Base-by-base conservation (phyloP, 1,284 basidiomycete genomes). In the Irpex rosettiformis region DNA sequence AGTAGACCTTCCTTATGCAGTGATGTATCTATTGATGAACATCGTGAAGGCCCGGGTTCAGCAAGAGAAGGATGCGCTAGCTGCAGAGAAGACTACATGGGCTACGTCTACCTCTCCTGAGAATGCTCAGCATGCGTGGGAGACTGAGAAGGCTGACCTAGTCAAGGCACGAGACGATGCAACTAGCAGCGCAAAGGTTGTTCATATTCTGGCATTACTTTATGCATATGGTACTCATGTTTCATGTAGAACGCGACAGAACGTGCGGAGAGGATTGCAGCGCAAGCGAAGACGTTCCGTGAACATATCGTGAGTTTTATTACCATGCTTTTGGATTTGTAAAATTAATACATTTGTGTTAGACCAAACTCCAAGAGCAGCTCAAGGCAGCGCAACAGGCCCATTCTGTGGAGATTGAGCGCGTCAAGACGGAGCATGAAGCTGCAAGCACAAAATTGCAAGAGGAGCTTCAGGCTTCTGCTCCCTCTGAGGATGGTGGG, bases 151-250 rank as follows among this genome's bases (percentile, higher is more conserved):
- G 64, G 75, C 72, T 0, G 78, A 80, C 54, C 72, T 91, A 2
- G 59, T 76, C 22, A 83, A 83, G 63, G 75, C 78, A 42, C 83
- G 84, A 13, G 85, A 89, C 61, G 81, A 85, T 21, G 84, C 84
- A 3, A 61, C 80, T 8, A 73, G 79, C 11, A 79, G 82, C 55
- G 72, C 79, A 28, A 82, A 85, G 75, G 11, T 52, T 49, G 21
- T 42, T 54, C 13, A 11, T 11, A 7, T 11, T 27, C 18, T 11
- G 11, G 10, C n/a, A n/a, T n/a, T n/a, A 13, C 10, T 22, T 7
- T 51, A 21, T 28, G 48, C 48, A n/a, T 51, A 24, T 51, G 16
- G 27, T 37, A 27, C 29, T 58, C 21, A 24, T 58, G 27, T 4
- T 13, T 25, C 37, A 10, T 7, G 10, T 42, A 88, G 86, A 62